Base-by-base conservation (phyloP, 352 stramenopile species). In the Peronospora farinosa region DNA sequence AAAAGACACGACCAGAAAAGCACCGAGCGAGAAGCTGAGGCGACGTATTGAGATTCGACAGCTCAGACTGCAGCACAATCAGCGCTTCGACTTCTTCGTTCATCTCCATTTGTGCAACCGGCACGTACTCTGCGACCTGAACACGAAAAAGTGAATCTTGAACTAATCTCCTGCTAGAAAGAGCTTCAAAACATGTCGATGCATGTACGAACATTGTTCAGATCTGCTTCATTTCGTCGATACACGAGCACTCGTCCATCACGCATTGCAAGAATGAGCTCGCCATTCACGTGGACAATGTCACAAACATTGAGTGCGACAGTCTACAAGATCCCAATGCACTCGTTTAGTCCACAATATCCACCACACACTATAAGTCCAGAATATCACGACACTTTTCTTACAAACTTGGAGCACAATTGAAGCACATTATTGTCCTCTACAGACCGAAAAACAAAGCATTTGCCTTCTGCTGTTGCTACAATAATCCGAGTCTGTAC, bases 281-380 rank as follows among this genome's bases (percentile, higher is more conserved):
- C 67, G 6, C 63, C 63, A 30, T 80, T 66, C 7, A 84, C 48
- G 23, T 84, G 36, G 16, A 63, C 63, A 19, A 84, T 54, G 36
- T 75, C 73, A 40, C 78, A 86, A 23, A 87, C 72, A 63, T 90
- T 92, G 2, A 89, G 55, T 5, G 71, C 67, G 16, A 86, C 72
- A 36, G 63, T 65, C 81, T 92, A 12, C 9, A n/a, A 0, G n/a
- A 21, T 5, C 36, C n/a, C 25, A 56, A 30, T 11, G 25, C 36
- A 42, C 13, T 10, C 21, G 16, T n/a, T 58, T 27, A 63, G 44
- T 35, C 25, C 16, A 15, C 25, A 37, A 11, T 7, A 31, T 17
- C n/a, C n/a, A n/a, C n/a, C 23, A 45, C 40, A 46, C 17, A 32
- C 9, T 27, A 19, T 4, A 53, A 37, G 44, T 5, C 23, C 23